phyloP scores from a whole-genome alignment of 192 early-diverging fungal genomes.

The Spizellomyces punctatus region DNA sequence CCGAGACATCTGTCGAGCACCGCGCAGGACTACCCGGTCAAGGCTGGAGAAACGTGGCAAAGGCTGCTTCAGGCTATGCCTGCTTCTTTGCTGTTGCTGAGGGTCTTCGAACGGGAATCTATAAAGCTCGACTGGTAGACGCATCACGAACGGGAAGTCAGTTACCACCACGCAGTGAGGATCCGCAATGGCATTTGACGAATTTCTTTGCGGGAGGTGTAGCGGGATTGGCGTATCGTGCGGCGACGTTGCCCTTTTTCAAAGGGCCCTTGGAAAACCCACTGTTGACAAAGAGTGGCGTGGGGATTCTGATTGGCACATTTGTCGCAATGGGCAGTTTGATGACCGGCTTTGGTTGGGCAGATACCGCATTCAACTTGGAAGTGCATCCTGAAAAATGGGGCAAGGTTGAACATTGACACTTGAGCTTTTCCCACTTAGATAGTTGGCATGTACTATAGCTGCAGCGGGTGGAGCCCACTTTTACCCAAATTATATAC shows the following conservation, averaged over 20 bases:
- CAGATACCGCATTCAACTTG: constrained; percentile 15
- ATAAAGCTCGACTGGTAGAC: constrained; percentile 26
- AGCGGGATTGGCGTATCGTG: constrained; percentile 31
- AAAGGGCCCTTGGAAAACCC: constrained; percentile 32
- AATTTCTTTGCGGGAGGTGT: constrained; percentile 33
- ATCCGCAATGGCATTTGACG: constrained; percentile 24
- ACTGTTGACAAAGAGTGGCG: constrained; percentile 12
- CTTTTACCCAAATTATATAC: too few relatives aligned
- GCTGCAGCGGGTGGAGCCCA: too few relatives aligned
- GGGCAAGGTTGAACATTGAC: background rate
- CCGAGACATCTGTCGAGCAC: constrained; percentile 29
- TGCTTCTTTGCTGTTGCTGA: constrained; percentile 32
- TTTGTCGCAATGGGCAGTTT: constrained; percentile 31
- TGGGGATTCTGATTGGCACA: constrained; percentile 22
- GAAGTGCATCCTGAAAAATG: constrained; percentile 22
- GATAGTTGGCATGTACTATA: too few relatives aligned
- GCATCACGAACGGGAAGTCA: constrained; percentile 9
- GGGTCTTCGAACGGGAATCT: constrained; percentile 27
- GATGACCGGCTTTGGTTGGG: constrained; percentile 18
- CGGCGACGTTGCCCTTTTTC: constrained; percentile 31
- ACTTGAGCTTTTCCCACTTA: too few relatives aligned
- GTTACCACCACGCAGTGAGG: constrained; percentile 16
- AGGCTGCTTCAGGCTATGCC: constrained; percentile 28
- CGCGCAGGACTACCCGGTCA: constrained; percentile 3
- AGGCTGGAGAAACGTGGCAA: constrained; percentile 4